Conservation (phyloP, 495 filamentous ascomycete species). For the Lophiostoma macrostomum region DNA sequence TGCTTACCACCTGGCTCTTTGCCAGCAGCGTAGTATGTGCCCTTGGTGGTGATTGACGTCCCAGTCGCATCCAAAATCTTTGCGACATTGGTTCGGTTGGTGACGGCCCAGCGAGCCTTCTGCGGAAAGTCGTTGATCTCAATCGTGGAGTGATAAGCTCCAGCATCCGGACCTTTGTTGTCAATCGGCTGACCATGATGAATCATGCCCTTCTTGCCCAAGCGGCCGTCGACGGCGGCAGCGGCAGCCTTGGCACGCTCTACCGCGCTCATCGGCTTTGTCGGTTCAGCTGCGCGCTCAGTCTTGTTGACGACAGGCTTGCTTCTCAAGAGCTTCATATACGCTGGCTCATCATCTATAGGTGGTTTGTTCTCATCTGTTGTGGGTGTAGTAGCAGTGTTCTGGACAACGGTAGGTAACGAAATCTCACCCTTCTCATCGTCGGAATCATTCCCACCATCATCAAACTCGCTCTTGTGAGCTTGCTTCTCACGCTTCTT, state of each 20-base stretch:
- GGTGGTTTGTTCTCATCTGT: constrained; percentile 40
- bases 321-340: constrained; percentile 65
- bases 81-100: constrained; percentile 96
- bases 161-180: constrained; percentile 97
- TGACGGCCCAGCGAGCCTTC: constrained; percentile 98
- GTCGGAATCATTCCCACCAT: constrained; percentile 78
- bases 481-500: constrained; percentile 80
- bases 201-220: constrained; percentile 81
- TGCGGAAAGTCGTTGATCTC: constrained; percentile 99
- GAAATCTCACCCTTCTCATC: constrained; percentile 51
- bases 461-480: constrained; percentile 66
- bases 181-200: constrained; percentile 93
- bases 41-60: constrained; percentile 96
- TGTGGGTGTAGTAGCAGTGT: neutral
- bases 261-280: constrained; percentile 77
- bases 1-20: constrained; percentile 59
- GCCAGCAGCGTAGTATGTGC: constrained; percentile 78
- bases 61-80: constrained; percentile 95
- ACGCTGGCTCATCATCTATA: constrained; percentile 50
- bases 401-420: constrained; percentile 26
- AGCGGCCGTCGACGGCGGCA: constrained; percentile 78
- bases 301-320: constrained; percentile 80
- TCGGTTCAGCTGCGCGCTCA: constrained; percentile 50
- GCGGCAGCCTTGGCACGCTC: constrained; percentile 84
- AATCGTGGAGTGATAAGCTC: constrained; percentile 93